phyloP scores from a whole-genome alignment of 176 grass and related monocot species.

The Dendrocalamus sinicus region DNA sequence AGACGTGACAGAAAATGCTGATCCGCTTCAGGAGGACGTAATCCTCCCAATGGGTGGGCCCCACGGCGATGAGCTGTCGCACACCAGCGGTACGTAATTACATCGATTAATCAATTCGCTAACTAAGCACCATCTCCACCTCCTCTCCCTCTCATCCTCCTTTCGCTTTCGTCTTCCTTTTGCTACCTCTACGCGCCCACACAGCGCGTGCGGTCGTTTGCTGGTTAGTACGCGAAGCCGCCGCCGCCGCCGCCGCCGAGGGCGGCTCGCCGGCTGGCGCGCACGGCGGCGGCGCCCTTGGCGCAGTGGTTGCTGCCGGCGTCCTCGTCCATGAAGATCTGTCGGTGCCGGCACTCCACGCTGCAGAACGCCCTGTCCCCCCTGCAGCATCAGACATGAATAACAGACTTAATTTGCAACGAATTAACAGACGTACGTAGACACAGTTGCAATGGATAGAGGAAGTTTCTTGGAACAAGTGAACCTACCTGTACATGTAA shows the following conservation, averaged over 20 bases:
- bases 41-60: neutral
- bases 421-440: neutral
- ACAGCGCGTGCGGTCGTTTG: neutral
- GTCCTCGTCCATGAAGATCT: slow-evolving; percentile 62
- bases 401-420: neutral
- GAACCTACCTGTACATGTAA: slow-evolving; percentile 66
- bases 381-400: slow-evolving; percentile 20
- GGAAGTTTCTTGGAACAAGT: neutral
- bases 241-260: slow-evolving; percentile 18
- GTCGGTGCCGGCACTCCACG: slow-evolving; percentile 62
- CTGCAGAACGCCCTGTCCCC: slow-evolving; percentile 70
- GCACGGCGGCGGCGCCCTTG: neutral
- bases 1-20: slow-evolving; percentile 22
- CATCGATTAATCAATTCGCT: too few species aligned
- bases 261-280: neutral
- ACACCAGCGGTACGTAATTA: neutral
- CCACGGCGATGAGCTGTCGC: slow-evolving; percentile 29
- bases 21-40: slow-evolving; percentile 48
- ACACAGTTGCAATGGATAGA: neutral
- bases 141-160: neutral
- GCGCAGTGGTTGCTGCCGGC: neutral
- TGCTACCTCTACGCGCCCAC: neutral
- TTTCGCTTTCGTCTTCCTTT: neutral
- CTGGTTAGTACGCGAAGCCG: slow-evolving; percentile 36
- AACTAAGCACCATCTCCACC: neutral